Evolutionary conservation across 495 filamentous ascomycete species (phyloP).

Genomic region (Hyaloscypha hepaticicola): DNA sequence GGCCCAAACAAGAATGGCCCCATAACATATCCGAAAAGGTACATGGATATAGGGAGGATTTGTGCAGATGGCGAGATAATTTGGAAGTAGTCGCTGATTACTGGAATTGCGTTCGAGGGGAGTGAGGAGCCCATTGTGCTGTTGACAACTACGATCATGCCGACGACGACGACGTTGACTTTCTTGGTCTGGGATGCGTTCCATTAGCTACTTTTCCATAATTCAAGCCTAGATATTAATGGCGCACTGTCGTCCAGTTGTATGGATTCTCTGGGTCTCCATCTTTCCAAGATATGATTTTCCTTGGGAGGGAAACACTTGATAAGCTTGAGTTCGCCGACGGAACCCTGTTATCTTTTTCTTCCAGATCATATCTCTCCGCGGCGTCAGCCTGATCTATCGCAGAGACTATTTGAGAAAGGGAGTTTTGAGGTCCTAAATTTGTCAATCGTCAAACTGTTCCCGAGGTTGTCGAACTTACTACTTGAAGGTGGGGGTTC

Average conservation of each 20-base stretch:
- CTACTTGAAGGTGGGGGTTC: constrained; percentile 8
- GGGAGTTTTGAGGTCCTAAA: constrained; percentile 14
- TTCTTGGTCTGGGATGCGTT: constrained; percentile 48
- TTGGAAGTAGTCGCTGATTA: constrained; percentile 47
- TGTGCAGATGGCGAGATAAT: constrained; percentile 54
- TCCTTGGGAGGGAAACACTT: constrained; percentile 32
- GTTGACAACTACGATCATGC: constrained; percentile 67
- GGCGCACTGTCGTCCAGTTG: constrained; percentile 50
- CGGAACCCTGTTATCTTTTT: constrained; percentile 33
- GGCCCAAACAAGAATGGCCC: constrained; percentile 64
- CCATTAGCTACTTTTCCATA: not conserved
- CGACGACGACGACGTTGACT: constrained; percentile 50
- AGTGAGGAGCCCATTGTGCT: constrained; percentile 70
- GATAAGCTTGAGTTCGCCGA: constrained; percentile 26
- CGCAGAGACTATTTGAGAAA: constrained; percentile 31
- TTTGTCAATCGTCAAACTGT: not conserved
- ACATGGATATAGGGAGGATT: constrained; percentile 76
- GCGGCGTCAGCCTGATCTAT: constrained; percentile 40
- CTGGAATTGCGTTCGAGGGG: constrained; percentile 48
- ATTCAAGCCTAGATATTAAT: not conserved
- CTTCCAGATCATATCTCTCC: constrained; percentile 38
- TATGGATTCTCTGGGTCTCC: constrained; percentile 55
- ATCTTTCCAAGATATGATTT: constrained; percentile 48
- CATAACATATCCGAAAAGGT: constrained; percentile 67
- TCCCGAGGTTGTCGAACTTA: constrained; percentile 10